A percentile compares a stretch with the other conserved stretches of the same genome.
These are phyloP conservation scores for Blepharisma stoltei DNA, from an alignment of 73 alveolate genomes.

Conservation along the genomic window DNA sequence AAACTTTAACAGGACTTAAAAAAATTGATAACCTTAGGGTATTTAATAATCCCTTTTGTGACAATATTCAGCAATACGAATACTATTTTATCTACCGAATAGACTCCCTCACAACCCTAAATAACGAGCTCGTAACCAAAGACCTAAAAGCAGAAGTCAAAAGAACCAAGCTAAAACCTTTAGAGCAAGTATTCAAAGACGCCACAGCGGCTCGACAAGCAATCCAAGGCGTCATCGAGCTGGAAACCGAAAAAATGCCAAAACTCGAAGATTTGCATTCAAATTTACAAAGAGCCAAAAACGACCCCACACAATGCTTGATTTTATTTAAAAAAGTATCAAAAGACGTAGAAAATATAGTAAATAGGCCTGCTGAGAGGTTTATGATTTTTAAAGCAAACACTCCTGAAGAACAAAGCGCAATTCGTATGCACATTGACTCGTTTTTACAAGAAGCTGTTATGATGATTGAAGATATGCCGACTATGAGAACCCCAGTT, in stretches of 20 bases:
- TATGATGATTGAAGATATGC: constrained; percentile 20
- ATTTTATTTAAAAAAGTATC: constrained; percentile 44
- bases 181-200: constrained; percentile 34
- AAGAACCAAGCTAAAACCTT: constrained; percentile 31
- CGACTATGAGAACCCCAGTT: constrained; percentile 29
- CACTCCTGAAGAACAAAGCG: constrained; percentile 28
- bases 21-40: constrained; percentile 31
- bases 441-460: constrained; percentile 27
- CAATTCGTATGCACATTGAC: constrained; percentile 27
- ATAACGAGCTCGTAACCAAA: constrained; percentile 43
- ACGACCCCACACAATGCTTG: constrained; percentile 47
- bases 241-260: constrained; percentile 29
- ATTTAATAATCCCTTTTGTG: constrained; percentile 36
- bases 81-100: not conserved
- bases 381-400: constrained; percentile 25
- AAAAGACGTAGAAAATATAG: constrained; percentile 47
- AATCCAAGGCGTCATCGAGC: not conserved
- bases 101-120: constrained; percentile 35
- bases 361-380: constrained; percentile 34
- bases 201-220: constrained; percentile 29
- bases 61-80: constrained; percentile 6
- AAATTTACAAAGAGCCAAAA: constrained; percentile 52
- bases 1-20: constrained; percentile 32
- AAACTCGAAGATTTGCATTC: constrained; percentile 38
- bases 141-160: constrained; percentile 37